A percentile compares a stretch with the other conserved stretches of the same genome.
Conservation (phyloP, 192 early-diverging fungal species). For the Linnemannia exigua region DNA sequence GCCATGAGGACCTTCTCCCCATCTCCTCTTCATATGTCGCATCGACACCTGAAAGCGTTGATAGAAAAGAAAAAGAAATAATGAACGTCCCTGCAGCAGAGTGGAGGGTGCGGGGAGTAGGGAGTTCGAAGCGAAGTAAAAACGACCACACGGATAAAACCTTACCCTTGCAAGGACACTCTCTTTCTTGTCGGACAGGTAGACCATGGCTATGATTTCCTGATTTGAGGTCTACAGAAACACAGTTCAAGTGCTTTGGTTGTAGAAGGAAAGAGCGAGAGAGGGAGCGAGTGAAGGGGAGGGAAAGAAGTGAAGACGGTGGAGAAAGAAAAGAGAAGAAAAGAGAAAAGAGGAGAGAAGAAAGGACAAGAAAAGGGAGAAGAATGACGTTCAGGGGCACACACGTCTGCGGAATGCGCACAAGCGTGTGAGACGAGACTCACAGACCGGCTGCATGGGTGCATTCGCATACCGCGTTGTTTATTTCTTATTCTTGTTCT, state of each 20-base stretch:
- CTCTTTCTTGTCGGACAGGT: slow-evolving; percentile 17
- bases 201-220: slow-evolving; percentile 6
- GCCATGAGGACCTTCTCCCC: too few relatives aligned
- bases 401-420: neutral
- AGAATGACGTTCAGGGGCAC: neutral
- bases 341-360: neutral
- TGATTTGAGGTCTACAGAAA: neutral
- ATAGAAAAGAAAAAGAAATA: too few relatives aligned
- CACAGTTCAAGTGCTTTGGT: neutral
- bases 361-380: neutral
- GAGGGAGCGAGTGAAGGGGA: neutral
- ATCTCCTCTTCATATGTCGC: neutral
- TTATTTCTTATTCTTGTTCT: too few relatives aligned
- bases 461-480: too few relatives aligned
- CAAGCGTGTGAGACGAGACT: neutral
- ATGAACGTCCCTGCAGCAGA: neutral
- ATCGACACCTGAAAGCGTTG: too few relatives aligned
- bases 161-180: slow-evolving; percentile 15
- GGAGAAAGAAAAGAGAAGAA: neutral
- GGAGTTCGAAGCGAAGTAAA: neutral
- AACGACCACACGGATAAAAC: neutral
- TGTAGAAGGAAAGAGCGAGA: neutral
- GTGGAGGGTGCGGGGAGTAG: neutral
- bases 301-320: neutral
- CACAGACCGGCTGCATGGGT: too few relatives aligned